A percentile compares a stretch with the other conserved stretches of the same genome.
phyloP scores from a whole-genome alignment of 257 asterid genomes.

The Ballota nigra region DNA sequence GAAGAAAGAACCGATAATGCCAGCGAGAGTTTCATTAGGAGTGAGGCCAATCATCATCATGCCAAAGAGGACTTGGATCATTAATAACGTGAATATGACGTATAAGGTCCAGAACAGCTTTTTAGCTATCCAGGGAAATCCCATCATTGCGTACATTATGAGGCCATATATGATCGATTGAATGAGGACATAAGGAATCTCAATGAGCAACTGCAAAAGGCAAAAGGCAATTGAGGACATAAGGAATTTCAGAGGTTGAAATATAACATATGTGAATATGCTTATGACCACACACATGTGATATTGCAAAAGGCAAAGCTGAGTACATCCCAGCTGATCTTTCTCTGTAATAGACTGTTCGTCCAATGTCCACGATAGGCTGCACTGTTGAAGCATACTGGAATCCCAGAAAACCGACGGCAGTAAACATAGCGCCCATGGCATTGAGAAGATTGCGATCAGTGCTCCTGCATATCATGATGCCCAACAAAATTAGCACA shows the following conservation, averaged over 20 bases:
- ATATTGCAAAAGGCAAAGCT: conserved; percentile 69
- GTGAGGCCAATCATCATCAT: conserved; percentile 73
- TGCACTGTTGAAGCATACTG: conserved; percentile 67
- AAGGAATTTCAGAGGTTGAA: not conserved
- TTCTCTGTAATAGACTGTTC: conserved; percentile 81
- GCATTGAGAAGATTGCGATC: conserved; percentile 61
- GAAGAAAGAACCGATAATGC: conserved; percentile 52
- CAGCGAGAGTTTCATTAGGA: conserved; percentile 58
- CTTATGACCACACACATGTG: conserved; percentile 42
- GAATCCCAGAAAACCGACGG: conserved; percentile 55
- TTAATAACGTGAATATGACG: conserved; percentile 51
- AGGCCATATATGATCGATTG: conserved; percentile 50
- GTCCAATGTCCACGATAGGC: conserved; percentile 68
- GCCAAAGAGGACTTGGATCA: conserved; percentile 65
- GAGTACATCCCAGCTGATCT: conserved; percentile 88
- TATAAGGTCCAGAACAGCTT: conserved; percentile 73
- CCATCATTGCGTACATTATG: conserved; percentile 66
- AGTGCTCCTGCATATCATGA: conserved; percentile 31
- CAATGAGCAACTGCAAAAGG: conserved; percentile 53
- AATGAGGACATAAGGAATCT: conserved; percentile 53
- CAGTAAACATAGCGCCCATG: conserved; percentile 66
- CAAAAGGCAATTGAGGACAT: not conserved
- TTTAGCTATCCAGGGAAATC: conserved; percentile 55
- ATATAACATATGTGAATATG: not conserved
- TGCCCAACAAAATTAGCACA: not conserved